These are phyloP conservation scores for Pseudocercospora macadamiae DNA, from an alignment of 2,329 filamentous ascomycete genomes.

Conservation along the genomic window DNA sequence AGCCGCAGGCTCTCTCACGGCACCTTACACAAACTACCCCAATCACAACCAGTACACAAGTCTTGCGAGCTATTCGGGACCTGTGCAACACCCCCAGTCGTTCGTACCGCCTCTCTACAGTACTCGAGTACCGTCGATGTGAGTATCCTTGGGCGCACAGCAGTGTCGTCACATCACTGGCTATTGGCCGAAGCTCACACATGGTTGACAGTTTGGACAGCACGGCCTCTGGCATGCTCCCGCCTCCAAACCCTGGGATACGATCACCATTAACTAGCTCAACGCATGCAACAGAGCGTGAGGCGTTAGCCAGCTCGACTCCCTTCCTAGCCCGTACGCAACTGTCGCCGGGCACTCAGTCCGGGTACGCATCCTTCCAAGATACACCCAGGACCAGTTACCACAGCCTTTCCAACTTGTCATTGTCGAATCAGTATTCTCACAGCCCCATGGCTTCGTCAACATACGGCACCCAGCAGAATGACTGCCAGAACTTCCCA, in stretches of 20 bases:
- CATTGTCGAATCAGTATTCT: constrained; percentile 28
- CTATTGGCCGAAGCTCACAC: constrained; percentile 29
- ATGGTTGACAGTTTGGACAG: constrained; percentile 34
- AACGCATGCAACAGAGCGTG: constrained; percentile 33
- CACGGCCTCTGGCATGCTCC: constrained; percentile 33
- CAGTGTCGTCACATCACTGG: constrained; percentile 19
- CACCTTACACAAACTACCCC: constrained; percentile 44
- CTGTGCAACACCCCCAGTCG: constrained; percentile 40
- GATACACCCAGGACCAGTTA: constrained; percentile 37
- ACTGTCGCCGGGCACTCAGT: constrained; percentile 32
- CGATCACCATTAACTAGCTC: constrained; percentile 34
- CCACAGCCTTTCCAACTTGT: constrained; percentile 29
- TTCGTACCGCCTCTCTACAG: constrained; percentile 46
- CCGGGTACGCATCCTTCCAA: constrained; percentile 35
- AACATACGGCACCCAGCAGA: constrained; percentile 31
- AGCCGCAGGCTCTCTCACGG: constrained; percentile 48
- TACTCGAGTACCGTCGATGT: constrained; percentile 48
- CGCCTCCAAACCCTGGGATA: constrained; percentile 29
- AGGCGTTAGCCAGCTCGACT: constrained; percentile 32
- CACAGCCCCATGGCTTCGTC: constrained; percentile 35
- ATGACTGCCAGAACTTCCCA: constrained; percentile 45
- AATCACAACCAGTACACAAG: constrained; percentile 41
- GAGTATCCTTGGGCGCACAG: constrained; percentile 41
- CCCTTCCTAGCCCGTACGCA: constrained; percentile 33
- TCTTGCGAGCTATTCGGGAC: constrained; percentile 36